Evolutionary conservation across 2,329 filamentous ascomycete genomes (phyloP), one percentile per base, ranked within the genome.

Genomic region (Fusarium sp.): DNA sequence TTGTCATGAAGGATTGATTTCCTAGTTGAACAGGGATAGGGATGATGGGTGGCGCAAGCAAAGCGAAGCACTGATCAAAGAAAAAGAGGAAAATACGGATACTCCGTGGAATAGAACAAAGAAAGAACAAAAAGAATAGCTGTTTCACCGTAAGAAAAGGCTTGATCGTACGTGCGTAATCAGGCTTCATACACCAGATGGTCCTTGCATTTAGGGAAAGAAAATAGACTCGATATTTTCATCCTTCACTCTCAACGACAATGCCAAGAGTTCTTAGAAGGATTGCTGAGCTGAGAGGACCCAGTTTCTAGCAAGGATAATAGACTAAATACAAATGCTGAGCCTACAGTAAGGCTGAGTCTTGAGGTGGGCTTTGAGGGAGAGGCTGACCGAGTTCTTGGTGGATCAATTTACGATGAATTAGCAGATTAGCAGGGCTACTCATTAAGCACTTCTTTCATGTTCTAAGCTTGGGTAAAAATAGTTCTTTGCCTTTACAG

Each of bases 321-420:
- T 4, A 30, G 11, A 25, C 25, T 25, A 25, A 25, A 25, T 25
- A 25, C 25, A 33, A 33, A 41, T 47, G 20, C 25, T 45, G 43
- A 20, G 46, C 37, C 10, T 43, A 43, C 44, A 60, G 63, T 68
- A 68, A 70, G 66, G 66, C 66, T 70, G 66, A 69, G 65, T 41
- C 54, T 30, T 50, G 23, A 56, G 52, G 27, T 25, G 25, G 25
- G 25, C 3, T 25, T 8, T 25, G 10, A 30, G 9, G 11, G 27
- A 27, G 25, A 27, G 25, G 9, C 25, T 27, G 25, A 27, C 25
- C 25, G 10, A 27, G 25, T 27, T 27, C 25, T 27, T 27, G 25
- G 25, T 27, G 25, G 27, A 30, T 30, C 27, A 13, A 5, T 11
- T 5, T 30, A 30, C 27, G 27, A 30, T 30, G 10, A 10, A 13